phyloP scores from a whole-genome alignment of 805 yeast species.

The Saccharomycopsis sp. region DNA sequence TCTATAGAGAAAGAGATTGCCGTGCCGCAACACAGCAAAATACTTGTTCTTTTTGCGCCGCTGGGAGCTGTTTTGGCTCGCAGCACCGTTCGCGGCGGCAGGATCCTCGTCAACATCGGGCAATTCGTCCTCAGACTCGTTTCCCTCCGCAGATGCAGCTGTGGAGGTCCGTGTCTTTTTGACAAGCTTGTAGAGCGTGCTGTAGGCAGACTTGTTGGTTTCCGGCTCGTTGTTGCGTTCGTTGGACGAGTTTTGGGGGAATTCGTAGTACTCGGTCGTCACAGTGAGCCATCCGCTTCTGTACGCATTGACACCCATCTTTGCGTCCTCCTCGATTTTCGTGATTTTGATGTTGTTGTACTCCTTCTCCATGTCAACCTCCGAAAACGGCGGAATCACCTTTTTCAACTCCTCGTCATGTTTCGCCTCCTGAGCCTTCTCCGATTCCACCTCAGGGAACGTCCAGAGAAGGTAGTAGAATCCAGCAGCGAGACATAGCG shows the following conservation, averaged over 20 bases:
- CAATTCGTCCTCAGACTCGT: slow-evolving; percentile 14
- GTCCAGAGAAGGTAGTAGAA: slow-evolving; percentile 33
- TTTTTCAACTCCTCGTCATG: slow-evolving; percentile 23
- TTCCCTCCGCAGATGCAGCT: neutral
- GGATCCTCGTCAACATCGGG: slow-evolving; percentile 26
- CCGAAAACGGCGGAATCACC: slow-evolving; percentile 17
- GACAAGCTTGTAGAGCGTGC: slow-evolving; percentile 53
- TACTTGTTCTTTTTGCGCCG: slow-evolving; percentile 50
- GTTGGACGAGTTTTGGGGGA: slow-evolving; percentile 24
- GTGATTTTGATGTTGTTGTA: slow-evolving; percentile 47
- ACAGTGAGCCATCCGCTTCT: slow-evolving; percentile 78
- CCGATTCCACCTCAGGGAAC: slow-evolving; percentile 28
- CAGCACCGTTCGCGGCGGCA: slow-evolving; percentile 18
- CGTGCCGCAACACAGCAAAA: slow-evolving; percentile 73
- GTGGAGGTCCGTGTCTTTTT: slow-evolving; percentile 26
- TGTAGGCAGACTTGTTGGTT: slow-evolving; percentile 46
- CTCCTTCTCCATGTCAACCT: slow-evolving; percentile 23
- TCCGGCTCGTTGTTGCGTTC: slow-evolving; percentile 24
- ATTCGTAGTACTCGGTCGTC: slow-evolving; percentile 65
- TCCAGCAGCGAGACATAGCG: slow-evolving; percentile 39
- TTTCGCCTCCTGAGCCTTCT: slow-evolving; percentile 22
- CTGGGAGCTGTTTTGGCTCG: slow-evolving; percentile 31
- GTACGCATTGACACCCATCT: slow-evolving; percentile 57
- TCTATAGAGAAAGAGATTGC: slow-evolving; percentile 78
- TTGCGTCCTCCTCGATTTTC: slow-evolving; percentile 51